A percentile compares a stretch with the other conserved stretches of the same genome.
phyloP scores from a whole-genome alignment of 1,284 basidiomycete genomes.

The Ganoderma boninense region DNA sequence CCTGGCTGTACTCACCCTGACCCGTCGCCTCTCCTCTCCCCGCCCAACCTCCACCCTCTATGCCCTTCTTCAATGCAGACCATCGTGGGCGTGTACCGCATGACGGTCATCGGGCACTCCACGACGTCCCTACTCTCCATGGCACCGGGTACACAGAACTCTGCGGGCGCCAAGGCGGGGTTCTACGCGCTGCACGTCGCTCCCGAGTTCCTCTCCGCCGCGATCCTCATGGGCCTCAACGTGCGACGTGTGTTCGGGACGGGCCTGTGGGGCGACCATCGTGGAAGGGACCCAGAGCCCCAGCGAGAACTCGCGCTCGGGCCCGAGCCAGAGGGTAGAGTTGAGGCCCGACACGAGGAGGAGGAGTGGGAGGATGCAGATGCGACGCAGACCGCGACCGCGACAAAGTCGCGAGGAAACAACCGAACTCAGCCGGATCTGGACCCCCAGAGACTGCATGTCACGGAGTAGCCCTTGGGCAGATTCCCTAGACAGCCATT shows the following conservation, averaged over 20 bases:
- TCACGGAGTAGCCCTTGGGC: too few species aligned
- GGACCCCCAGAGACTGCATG: too few species aligned
- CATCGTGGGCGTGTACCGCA: conserved; percentile 12
- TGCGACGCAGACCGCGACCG: too few species aligned
- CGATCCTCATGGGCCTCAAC: conserved; percentile 45
- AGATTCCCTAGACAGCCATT: too few species aligned
- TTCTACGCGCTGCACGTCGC: conserved; percentile 56
- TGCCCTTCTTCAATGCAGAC: background rate
- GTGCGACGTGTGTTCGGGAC: conserved; percentile 48
- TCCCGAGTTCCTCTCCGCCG: conserved; percentile 50
- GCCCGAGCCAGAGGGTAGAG: too few species aligned
- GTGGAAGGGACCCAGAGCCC: conserved; percentile 10
- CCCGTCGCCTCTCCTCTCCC: background rate
- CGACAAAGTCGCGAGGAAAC: too few species aligned
- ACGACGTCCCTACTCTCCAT: conserved; percentile 19
- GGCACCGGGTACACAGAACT: conserved; percentile 19
- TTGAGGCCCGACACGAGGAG: too few species aligned
- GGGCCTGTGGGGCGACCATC: conserved; percentile 43
- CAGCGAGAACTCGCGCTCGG: too few species aligned
- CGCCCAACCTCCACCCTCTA: too few species aligned
- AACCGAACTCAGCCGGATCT: too few species aligned
- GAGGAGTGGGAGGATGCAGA: too few species aligned
- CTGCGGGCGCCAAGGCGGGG: conserved; percentile 42
- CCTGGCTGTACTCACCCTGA: background rate
- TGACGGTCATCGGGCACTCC: conserved; percentile 7